Evolutionary conservation across 352 stramenopile genomes (phyloP).

Genomic region (Pythium folliculosum): DNA sequence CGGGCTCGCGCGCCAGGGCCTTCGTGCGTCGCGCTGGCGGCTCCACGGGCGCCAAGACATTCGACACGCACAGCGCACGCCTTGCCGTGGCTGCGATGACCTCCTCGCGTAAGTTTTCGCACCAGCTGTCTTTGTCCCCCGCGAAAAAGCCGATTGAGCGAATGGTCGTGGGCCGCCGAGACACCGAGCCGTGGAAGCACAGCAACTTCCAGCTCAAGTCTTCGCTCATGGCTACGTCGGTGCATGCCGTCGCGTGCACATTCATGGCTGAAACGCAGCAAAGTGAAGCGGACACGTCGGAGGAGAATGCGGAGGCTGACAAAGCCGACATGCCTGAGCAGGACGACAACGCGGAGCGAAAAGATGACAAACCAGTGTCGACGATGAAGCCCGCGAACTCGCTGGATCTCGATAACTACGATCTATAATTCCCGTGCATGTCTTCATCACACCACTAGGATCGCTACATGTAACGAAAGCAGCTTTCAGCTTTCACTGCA

Average conservation of each 20-base stretch:
- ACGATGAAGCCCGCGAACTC: background rate
- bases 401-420: constrained; percentile 11
- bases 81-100: background rate
- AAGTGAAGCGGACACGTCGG: background rate
- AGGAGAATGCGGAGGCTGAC: background rate
- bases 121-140: background rate
- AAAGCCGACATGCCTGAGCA: background rate
- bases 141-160: constrained; percentile 16
- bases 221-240: constrained; percentile 15
- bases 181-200: constrained; percentile 12
- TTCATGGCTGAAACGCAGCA: background rate
- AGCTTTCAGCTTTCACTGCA: too few species aligned
- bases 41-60: background rate
- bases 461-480: background rate
- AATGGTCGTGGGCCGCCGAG: constrained; percentile 12
- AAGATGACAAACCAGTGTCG: background rate
- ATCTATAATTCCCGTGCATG: background rate
- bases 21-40: constrained; percentile 7
- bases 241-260: background rate
- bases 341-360: background rate
- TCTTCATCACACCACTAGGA: background rate
- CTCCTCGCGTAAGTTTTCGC: constrained; percentile 5
- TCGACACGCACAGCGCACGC: background rate
- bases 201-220: background rate
- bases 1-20: constrained; percentile 7